Evolutionary conservation across 495 filamentous ascomycete genomes (phyloP), one percentile per base, ranked within the genome.

Genomic region (Amniculicola lignicola): DNA sequence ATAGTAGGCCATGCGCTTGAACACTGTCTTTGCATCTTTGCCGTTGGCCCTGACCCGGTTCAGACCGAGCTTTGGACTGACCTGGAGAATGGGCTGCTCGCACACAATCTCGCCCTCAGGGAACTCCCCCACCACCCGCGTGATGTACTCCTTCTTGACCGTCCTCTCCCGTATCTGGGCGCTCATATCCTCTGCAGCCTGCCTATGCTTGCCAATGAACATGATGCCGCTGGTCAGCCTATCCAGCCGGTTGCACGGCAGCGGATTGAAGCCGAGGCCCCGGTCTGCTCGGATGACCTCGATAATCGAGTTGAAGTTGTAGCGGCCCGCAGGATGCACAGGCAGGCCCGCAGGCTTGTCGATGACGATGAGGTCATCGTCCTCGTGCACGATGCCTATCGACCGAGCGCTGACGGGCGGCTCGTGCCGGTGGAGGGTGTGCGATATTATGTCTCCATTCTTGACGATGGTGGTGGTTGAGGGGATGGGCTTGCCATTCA

Each of bases 291-390:
- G 85, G 79, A 98, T 83, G 59, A 98, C 95, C 74, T 98, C 92
- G 18, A 95, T 77, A 35, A 98, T 77, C 1, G 88, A 87, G 70
- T 98, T 97, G 76, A 86, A 95, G 70, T 91, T 87, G 72, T 98
- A 98, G 18, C 93, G 84, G 11, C 93, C 93, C 10, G 93, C 91
- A 14, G 93, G 84, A 70, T 98, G 93, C 0, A 98, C 93, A 0
- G 93, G 93, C 16, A 98, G 79, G 10, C 93, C 93, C 18, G 93
- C 85, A 0, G 93, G 93, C 71, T 98, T 98, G 72, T 95, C 90
- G 66, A 98, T 95, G 46, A 96, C 90, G 25, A 97, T 83, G 72
- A 97, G 82, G 54, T 88, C 84, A 14, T 94, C 82, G 62, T 94
- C 88, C 71, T 98, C 93, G 68, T 94, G 85, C 31, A 97, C 81